These are phyloP conservation scores for Scheffersomyces lignicola DNA, from an alignment of 1,139 yeast genomes.

Conservation along the genomic window DNA sequence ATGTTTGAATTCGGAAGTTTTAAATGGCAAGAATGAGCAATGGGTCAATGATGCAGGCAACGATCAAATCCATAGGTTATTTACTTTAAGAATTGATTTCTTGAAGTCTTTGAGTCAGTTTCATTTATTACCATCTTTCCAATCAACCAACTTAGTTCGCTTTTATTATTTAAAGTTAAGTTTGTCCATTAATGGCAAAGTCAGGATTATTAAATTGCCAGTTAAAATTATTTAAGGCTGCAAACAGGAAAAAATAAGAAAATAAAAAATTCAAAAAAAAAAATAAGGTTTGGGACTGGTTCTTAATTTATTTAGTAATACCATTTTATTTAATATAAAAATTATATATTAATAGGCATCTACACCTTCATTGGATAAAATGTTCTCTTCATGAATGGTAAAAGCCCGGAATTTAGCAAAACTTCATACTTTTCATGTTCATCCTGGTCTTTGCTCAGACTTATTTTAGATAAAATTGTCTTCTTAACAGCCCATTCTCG, in stretches of 20 bases:
- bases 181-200: neutral
- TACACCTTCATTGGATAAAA: no score
- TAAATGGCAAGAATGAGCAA: constrained; percentile 10
- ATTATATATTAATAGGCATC: no score
- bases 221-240: neutral
- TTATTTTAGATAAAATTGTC: no score
- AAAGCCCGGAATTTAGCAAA: no score
- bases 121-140: constrained; percentile 3
- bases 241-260: neutral
- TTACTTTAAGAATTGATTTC: constrained; percentile 2
- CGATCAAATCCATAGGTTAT: neutral
- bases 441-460: no score
- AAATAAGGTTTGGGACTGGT: no score
- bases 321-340: no score
- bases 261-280: no score
- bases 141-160: neutral
- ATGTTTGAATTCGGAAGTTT: constrained; percentile 22
- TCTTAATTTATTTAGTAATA: no score
- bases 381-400: no score
- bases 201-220: neutral
- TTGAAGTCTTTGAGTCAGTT: neutral
- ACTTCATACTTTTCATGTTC: no score
- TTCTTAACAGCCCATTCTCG: constrained; percentile 14
- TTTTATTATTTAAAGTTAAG: constrained; percentile 1
- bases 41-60: constrained; percentile 9